Base-by-base conservation (phyloP, 2,329 filamentous ascomycete genomes). In the Ceratocystis colombiana region DNA sequence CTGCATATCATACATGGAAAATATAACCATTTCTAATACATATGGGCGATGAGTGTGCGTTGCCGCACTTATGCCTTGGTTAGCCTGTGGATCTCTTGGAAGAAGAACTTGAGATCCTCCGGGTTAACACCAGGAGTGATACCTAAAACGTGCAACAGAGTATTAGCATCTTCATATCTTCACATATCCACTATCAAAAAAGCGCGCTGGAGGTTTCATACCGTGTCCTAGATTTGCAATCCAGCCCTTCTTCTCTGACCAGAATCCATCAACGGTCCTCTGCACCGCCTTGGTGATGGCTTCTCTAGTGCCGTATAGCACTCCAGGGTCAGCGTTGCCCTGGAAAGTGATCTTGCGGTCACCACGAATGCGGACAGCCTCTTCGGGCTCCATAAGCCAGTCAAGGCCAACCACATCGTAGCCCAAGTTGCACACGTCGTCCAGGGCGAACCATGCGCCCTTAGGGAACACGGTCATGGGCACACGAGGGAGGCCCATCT, bases 401-500 rank as follows among this genome's bases (percentile, higher is more conserved):
- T 99, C 94, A 70, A 99, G 80, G 4, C 94, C 90, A 66, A 99
- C 88, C 46, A 96, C 90, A 73, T 97, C 84, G 79, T 97, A 99
- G 50, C 91, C 92, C 17, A 92, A 84, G 72, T 91, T 80, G 78
- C 92, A 96, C 22, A 94, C 83, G 41, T 89, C 86, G 71, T 96
- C 89, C 62, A 99, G 81, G 3, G 91, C 90, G 76, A 96, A 94
- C 89, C 94, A 97, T 10, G 94, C 93, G 10, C 94, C 94, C 79
- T 99, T 99, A 45, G 94, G 91, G 75, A 99, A 99, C 28, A 97
- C 91, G 4, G 92, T 95, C 92, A 97, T 96, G 2, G 94, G 94
- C 2, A 99, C 93, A 10, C 79, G 81, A 67, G 92, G 88, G 64
- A 93, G 77, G 0, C 86, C 86, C 73, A 95, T 80, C 73, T 89